Evolutionary conservation across 2,329 filamentous ascomycete species (phyloP).

Genomic region (Arthroderma sp.): DNA sequence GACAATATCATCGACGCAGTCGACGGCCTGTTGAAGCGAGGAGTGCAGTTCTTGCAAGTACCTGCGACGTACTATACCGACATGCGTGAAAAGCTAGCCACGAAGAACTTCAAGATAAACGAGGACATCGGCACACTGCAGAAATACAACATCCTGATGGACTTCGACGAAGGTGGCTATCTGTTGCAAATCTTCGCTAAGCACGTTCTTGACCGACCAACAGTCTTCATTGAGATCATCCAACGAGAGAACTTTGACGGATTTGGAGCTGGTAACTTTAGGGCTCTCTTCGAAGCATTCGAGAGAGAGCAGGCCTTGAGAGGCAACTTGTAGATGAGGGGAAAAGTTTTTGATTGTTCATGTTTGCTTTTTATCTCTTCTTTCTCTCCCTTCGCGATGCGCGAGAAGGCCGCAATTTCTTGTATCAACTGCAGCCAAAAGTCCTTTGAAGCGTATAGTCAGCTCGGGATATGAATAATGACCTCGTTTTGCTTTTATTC

Average conservation of each 20-base stretch:
- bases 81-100: slow-evolving; percentile 56
- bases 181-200: slow-evolving; percentile 60
- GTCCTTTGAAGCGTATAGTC: too few relatives aligned
- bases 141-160: slow-evolving; percentile 68
- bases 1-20: slow-evolving; percentile 62
- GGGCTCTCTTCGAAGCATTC: slow-evolving; percentile 82
- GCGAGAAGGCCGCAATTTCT: too few relatives aligned
- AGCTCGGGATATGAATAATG: too few relatives aligned
- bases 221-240: slow-evolving; percentile 87
- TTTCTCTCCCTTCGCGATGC: too few relatives aligned
- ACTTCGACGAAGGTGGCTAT: slow-evolving; percentile 84
- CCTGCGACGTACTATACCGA: slow-evolving; percentile 67
- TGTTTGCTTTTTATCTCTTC: too few relatives aligned
- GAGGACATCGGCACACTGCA: slow-evolving; percentile 66
- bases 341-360: too few relatives aligned
- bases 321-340: slow-evolving; percentile 51
- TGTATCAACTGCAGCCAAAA: too few relatives aligned
- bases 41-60: slow-evolving; percentile 77
- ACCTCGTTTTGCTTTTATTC: too few relatives aligned
- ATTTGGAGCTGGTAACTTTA: slow-evolving; percentile 88
- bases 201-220: slow-evolving; percentile 82
- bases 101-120: slow-evolving; percentile 41
- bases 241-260: slow-evolving; percentile 77
- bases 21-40: slow-evolving; percentile 56
- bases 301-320: slow-evolving; percentile 74